Conservation (phyloP, 352 stramenopile species). For the Phytophthora pseudosyringae region DNA sequence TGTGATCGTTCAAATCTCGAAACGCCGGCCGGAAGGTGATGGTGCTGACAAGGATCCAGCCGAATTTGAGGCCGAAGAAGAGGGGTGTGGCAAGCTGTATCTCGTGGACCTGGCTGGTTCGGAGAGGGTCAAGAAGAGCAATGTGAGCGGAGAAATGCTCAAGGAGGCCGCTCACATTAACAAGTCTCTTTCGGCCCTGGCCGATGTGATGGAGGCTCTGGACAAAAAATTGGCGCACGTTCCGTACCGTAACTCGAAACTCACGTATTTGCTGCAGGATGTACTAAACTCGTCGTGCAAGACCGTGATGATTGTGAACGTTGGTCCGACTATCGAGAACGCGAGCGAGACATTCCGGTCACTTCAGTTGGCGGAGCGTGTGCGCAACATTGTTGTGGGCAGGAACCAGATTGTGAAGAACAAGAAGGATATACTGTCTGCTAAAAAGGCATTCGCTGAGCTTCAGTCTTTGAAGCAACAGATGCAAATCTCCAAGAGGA, state of each 20-base stretch:
- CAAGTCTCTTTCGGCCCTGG: conserved; percentile 92
- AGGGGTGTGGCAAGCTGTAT: conserved; percentile 90
- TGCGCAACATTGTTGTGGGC: conserved; percentile 81
- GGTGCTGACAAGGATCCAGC: conserved; percentile 34
- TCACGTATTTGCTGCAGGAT: conserved; percentile 97
- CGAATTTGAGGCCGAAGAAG: conserved; percentile 39
- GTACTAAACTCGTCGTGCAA: conserved; percentile 91
- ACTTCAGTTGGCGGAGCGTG: conserved; percentile 87
- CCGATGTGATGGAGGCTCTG: conserved; percentile 93
- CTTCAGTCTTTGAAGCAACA: conserved; percentile 95
- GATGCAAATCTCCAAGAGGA: conserved; percentile 86
- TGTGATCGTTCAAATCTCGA: conserved; percentile 92
- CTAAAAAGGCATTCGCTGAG: conserved; percentile 94
- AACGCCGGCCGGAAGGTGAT: conserved; percentile 38
- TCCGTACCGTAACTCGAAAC: conserved; percentile 98
- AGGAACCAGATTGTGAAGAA: conserved; percentile 86
- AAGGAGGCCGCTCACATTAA: conserved; percentile 87
- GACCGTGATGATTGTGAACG: conserved; percentile 95
- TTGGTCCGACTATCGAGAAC: conserved; percentile 84
- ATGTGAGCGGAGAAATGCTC: conserved; percentile 85
- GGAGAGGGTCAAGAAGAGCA: conserved; percentile 92
- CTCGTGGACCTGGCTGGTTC: conserved; percentile 94
- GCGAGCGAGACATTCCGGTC: conserved; percentile 89
- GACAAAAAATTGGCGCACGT: conserved; percentile 93
- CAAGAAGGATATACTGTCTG: conserved; percentile 87